A percentile compares a stretch with the other conserved stretches of the same genome.
Evolutionary conservation across 2,329 filamentous ascomycete species (phyloP).

Genomic region (Kalmusia sp.): DNA sequence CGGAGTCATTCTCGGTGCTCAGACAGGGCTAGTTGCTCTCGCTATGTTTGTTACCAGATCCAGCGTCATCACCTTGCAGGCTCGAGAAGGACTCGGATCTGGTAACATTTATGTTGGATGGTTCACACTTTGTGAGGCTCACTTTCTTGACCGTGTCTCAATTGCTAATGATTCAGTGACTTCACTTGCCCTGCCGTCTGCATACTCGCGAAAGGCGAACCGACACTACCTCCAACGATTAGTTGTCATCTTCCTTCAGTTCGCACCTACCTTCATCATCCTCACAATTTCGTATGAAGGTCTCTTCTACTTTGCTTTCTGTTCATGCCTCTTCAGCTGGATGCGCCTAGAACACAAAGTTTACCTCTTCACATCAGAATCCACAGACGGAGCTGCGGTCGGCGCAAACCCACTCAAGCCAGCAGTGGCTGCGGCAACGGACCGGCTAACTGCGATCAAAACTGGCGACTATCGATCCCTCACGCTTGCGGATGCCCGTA

Average conservation of each 20-base stretch:
- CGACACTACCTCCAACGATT: conserved; percentile 90
- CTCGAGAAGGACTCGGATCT: conserved; percentile 81
- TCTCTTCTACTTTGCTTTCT: conserved; percentile 92
- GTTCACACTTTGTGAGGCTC: conserved; percentile 71
- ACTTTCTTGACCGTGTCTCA: neutral
- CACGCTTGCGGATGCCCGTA: conserved; percentile 81
- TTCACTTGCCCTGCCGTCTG: conserved; percentile 79
- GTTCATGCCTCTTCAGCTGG: conserved; percentile 82
- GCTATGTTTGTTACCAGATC: conserved; percentile 87
- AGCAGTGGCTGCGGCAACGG: conserved; percentile 48
- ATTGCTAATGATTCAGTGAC: conserved; percentile 60
- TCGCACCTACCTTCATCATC: conserved; percentile 92
- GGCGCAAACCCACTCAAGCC: conserved; percentile 39
- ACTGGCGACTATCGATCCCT: conserved; percentile 68
- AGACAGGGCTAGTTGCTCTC: conserved; percentile 80
- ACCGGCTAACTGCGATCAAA: conserved; percentile 37
- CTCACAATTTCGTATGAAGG: conserved; percentile 97
- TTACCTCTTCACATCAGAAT: conserved; percentile 52
- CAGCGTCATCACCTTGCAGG: conserved; percentile 83
- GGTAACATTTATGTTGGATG: conserved; percentile 91
- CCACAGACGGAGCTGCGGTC: conserved; percentile 15
- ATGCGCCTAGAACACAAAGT: conserved; percentile 87
- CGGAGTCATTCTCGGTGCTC: conserved; percentile 69
- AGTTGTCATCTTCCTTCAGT: conserved; percentile 87
- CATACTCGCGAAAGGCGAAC: conserved; percentile 81